Conservation (phyloP, 495 filamentous ascomycete species). For the Immersiella caudata region DNA sequence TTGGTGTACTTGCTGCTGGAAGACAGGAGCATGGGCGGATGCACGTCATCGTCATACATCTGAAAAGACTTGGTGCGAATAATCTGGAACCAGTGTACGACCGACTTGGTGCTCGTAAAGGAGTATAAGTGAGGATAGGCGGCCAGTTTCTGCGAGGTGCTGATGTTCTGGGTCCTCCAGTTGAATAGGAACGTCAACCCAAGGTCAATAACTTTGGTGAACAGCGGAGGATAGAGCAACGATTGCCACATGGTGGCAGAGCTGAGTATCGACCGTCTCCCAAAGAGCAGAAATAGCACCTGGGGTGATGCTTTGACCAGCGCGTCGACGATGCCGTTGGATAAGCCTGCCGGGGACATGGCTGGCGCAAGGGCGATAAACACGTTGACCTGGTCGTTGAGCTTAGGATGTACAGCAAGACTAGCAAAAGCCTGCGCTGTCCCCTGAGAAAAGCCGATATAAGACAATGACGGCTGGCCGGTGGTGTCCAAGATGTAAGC, state of each 20-base stretch:
- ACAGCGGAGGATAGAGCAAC: conserved; percentile 92
- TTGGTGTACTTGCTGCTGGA: conserved; percentile 64
- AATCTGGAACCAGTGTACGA: conserved; percentile 99
- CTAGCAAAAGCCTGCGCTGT: conserved; percentile 96
- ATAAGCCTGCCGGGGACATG: conserved; percentile 91
- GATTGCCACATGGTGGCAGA: conserved; percentile 98
- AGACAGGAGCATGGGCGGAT: conserved; percentile 49
- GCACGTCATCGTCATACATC: conserved; percentile 96
- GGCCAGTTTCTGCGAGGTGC: conserved; percentile 84
- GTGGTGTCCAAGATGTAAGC: conserved; percentile 87
- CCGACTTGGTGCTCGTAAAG: conserved; percentile 91
- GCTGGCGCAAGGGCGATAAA: conserved; percentile 97
- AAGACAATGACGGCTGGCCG: conserved; percentile 80
- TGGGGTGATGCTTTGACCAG: conserved; percentile 93
- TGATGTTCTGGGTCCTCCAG: conserved; percentile 88
- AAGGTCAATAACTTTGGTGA: conserved; percentile 84
- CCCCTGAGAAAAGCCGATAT: conserved; percentile 96
- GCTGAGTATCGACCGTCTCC: conserved; percentile 87
- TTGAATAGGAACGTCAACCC: conserved; percentile 82
- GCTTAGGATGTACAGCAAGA: conserved; percentile 86
- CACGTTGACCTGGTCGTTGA: conserved; percentile 93
- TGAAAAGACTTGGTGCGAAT: conserved; percentile 94
- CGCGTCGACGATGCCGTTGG: conserved; percentile 85
- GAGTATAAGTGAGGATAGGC: conserved; percentile 97
- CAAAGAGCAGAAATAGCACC: conserved; percentile 91